Evolutionary conservation across 148 eudicot genomes (phyloP).

Genomic region (Rheum nobile): DNA sequence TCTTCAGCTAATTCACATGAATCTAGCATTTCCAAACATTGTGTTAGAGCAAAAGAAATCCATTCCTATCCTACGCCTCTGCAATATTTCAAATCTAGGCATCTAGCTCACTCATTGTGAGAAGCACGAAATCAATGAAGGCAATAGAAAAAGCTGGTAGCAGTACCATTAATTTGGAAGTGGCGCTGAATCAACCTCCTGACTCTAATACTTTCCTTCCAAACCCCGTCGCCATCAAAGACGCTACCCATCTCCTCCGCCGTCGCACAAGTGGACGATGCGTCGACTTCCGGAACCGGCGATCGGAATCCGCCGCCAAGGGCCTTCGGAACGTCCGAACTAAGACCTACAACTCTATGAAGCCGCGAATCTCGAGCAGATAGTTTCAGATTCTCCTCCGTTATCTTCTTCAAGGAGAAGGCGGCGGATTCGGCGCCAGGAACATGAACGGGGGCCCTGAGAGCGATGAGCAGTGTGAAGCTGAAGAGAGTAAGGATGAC

Average conservation of each 20-base stretch:
- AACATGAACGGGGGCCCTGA: constrained; percentile 49
- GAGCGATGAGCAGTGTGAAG: constrained; percentile 33
- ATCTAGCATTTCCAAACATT: neutral
- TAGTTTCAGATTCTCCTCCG: constrained; percentile 1
- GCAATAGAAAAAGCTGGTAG: neutral
- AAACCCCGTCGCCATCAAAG: constrained; percentile 24
- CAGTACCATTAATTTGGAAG: constrained; percentile 49
- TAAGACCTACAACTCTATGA: constrained; percentile 1
- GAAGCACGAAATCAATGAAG: neutral
- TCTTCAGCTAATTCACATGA: neutral
- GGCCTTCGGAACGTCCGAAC: neutral
- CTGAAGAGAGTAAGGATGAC: constrained; percentile 29
- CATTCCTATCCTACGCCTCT: neutral
- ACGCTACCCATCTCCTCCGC: constrained; percentile 74
- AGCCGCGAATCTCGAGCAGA: neutral
- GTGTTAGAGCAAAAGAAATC: neutral
- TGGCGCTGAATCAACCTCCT: constrained; percentile 42
- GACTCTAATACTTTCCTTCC: constrained; percentile 40
- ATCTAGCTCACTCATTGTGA: neutral
- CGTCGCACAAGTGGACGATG: constrained; percentile 43
- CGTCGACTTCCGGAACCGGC: neutral
- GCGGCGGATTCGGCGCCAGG: constrained; percentile 18
- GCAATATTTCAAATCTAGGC: neutral
- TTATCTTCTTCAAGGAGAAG: constrained; percentile 1
- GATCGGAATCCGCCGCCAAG: constrained; percentile 5